Base-by-base conservation (phyloP, 2,329 filamentous ascomycete genomes). In the Fusarium sp. region DNA sequence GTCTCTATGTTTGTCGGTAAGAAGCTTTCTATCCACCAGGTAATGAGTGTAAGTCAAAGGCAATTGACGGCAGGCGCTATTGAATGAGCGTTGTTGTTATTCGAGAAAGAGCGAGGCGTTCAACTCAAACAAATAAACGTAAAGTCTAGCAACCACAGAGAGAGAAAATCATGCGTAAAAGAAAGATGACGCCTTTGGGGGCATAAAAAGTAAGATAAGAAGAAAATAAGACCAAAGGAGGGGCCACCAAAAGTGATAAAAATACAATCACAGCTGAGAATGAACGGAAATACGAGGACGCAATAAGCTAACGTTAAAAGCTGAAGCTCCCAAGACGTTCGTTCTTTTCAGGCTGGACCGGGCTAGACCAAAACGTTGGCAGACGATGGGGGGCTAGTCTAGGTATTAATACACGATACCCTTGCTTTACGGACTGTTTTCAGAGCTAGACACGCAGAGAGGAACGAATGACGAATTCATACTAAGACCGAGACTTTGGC, bases 221-320 rank as follows among this genome's bases (percentile, higher is more conserved):
- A 39, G 24, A 28, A 46, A 59, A 24, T 29, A 42, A 12, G 24
- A 50, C 18, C 23, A 41, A 50, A 29, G 29, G 11, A 53, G 44
- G 54, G 49, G n/a, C 28, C 42, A 47, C 48, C 7, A 21, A 42
- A 64, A 37, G 37, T 41, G 41, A 54, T 54, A 54, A 52, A 44
- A 52, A 44, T 31, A 44, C 16, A 44, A 24, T 52, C 26, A 43
- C 49, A 44, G 49, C 49, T 54, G 29, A 50, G 35, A 49, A 23
- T 38, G n/a, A 48, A 35, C 24, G 26, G 28, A 48, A 69, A 70
- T 69, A 69, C 67, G 67, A 70, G 67, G 50, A 54, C n/a, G 54
- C 56, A 70, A 70, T 68, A 56, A 70, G 60, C 60, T 59, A 57
- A 65, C n/a, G n/a, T n/a, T n/a, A n/a, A 43, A 60, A 33, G 67